Conservation (phyloP, 108 stramenopile genomes). For the Cyclotella choctawhatcheeana region DNA sequence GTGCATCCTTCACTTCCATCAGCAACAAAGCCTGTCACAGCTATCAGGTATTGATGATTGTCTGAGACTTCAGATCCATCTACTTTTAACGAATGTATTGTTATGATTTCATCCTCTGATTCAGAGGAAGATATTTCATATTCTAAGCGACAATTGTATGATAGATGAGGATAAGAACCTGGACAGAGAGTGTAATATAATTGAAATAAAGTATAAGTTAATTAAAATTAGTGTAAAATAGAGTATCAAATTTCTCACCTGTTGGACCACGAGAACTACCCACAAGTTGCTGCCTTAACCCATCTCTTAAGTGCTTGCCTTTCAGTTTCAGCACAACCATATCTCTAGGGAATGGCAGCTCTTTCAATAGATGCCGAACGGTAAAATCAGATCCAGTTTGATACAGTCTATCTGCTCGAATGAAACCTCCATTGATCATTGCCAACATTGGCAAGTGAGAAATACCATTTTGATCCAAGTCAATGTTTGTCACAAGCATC, state of each 20-base stretch:
- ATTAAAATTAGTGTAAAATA: no score
- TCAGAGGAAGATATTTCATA: constrained; percentile 17
- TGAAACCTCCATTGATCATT: constrained; percentile 56
- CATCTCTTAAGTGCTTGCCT: constrained; percentile 33
- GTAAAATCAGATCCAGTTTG: constrained; percentile 39
- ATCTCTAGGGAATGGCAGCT: constrained; percentile 41
- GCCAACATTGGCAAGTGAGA: constrained; percentile 31
- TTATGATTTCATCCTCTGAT: constrained; percentile 5
- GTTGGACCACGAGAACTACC: constrained; percentile 44
- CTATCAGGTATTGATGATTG: constrained; percentile 27
- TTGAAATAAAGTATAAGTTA: no score
- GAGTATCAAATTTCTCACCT: not conserved
- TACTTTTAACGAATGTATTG: constrained; percentile 32
- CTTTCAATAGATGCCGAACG: constrained; percentile 38
- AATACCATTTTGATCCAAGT: not conserved
- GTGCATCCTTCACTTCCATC: constrained; percentile 46
- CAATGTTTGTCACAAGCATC: constrained; percentile 25
- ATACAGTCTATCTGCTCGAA: constrained; percentile 49
- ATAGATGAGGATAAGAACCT: constrained; percentile 50
- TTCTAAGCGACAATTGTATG: constrained; percentile 27
- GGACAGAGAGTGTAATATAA: no score
- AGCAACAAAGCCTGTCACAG: constrained; percentile 43
- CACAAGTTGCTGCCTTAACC: constrained; percentile 36
- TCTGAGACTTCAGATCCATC: constrained; percentile 32
- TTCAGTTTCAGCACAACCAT: constrained; percentile 36